phyloP scores from a whole-genome alignment of 2,329 filamentous ascomycete species.

The Colletotrichum gloeosporioides region DNA sequence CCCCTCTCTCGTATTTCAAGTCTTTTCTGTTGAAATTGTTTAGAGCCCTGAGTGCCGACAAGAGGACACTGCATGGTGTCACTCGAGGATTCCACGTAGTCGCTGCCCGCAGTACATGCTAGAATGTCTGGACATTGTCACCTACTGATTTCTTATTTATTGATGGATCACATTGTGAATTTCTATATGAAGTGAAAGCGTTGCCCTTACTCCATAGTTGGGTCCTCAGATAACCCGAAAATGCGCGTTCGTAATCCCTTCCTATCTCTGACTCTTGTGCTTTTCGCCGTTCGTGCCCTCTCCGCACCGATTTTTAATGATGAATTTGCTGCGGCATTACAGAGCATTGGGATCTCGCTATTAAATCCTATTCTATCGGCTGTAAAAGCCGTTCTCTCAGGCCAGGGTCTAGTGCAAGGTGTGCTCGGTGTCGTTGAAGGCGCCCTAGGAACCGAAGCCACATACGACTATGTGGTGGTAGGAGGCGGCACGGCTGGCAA shows the following conservation, averaged over 20 bases:
- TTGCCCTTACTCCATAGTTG: background rate
- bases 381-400: background rate
- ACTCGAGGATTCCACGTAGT: background rate
- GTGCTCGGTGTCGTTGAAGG: background rate
- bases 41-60: background rate
- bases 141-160: background rate
- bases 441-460: background rate
- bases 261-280: background rate
- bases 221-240: background rate
- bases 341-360: background rate
- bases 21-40: too few species aligned
- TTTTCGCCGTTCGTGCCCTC: background rate
- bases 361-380: background rate
- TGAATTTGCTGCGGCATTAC: background rate
- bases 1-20: background rate
- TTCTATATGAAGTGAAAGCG: background rate
- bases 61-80: background rate
- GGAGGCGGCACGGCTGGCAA: slow-evolving; percentile 45
- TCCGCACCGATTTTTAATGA: background rate
- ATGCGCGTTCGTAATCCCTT: background rate
- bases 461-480: slow-evolving; percentile 29
- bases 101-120: background rate
- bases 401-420: background rate
- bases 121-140: background rate
- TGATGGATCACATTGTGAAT: background rate